These are phyloP conservation scores for Ajuga reptans DNA, from an alignment of 305 asterid species.

Conservation along the genomic window DNA sequence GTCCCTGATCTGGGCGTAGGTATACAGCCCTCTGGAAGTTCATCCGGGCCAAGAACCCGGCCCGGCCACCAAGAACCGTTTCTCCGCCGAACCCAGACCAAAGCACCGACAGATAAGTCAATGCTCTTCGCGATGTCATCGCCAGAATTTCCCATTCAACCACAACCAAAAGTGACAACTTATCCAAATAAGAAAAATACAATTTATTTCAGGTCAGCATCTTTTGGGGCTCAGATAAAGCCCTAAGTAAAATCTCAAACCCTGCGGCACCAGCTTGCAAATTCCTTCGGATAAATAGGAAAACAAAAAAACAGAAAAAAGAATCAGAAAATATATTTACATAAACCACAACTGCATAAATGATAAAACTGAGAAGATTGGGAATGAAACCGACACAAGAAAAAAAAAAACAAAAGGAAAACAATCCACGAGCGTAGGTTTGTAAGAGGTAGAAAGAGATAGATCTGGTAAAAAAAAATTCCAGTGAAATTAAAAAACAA, in stretches of 20 bases:
- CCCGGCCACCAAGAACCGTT: constrained; percentile 99
- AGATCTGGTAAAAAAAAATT: constrained; percentile 35
- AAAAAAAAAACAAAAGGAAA: constrained; percentile 2
- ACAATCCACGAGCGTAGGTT: background rate
- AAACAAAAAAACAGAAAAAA: background rate
- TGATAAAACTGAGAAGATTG: background rate
- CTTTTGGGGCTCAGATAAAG: constrained; percentile 14
- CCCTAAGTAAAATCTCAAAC: constrained; percentile 21
- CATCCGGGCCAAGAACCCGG: constrained; percentile 58
- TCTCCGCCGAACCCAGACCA: constrained; percentile 92
- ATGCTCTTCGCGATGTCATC: constrained; percentile 48
- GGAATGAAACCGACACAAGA: background rate
- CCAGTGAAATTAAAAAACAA: background rate
- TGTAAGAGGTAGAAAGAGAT: background rate
- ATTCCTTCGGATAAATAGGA: constrained; percentile 6
- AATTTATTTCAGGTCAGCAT: constrained; percentile 28
- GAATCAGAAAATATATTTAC: background rate
- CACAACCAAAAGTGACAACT: constrained; percentile 20
- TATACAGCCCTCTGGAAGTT: constrained; percentile 55
- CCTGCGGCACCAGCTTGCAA: constrained; percentile 13
- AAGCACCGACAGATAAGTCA: constrained; percentile 56
- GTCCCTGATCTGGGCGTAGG: constrained; percentile 69
- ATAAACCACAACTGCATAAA: background rate
- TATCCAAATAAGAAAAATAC: constrained; percentile 16
- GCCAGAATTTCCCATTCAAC: constrained; percentile 53